These are phyloP conservation scores for Termitomyces sp. DNA, from an alignment of 768 basidiomycete species.

Conservation along the genomic window DNA sequence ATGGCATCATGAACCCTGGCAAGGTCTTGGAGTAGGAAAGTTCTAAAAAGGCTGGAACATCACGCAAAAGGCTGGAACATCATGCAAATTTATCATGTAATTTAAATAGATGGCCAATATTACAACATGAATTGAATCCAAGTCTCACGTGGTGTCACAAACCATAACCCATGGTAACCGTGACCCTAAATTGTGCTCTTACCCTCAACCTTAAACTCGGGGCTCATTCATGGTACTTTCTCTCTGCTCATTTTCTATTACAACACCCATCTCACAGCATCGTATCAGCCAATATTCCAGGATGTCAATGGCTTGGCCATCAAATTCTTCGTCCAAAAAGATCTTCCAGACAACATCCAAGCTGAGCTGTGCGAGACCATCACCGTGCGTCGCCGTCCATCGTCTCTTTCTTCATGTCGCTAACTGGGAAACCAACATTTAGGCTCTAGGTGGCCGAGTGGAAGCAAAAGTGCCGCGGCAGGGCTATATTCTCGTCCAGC, in stretches of 20 bases:
- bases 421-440: not conserved
- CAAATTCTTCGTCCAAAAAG: slow-evolving; percentile 85
- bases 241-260: not conserved
- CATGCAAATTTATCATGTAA: not conserved
- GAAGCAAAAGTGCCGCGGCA: slow-evolving; percentile 74
- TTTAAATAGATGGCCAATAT: not conserved
- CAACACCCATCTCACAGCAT: not conserved
- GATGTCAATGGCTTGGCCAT: slow-evolving; percentile 59
- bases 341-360: slow-evolving; percentile 60
- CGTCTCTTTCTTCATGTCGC: not conserved
- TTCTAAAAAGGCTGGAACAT: not conserved
- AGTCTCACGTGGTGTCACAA: slow-evolving; percentile 18
- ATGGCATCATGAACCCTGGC: slow-evolving; percentile 89
- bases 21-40: slow-evolving; percentile 55
- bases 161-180: slow-evolving; percentile 28
- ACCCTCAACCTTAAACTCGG: slow-evolving; percentile 51
- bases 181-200: slow-evolving; percentile 28
- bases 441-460: slow-evolving; percentile 74
- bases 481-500: slow-evolving; percentile 69
- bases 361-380: slow-evolving; percentile 72
- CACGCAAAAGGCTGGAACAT: not conserved
- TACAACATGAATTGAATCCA: no score
- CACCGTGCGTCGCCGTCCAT: slow-evolving; percentile 39
- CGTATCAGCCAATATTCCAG: slow-evolving; percentile 61
- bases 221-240: slow-evolving; percentile 20